Evolutionary conservation across 2,329 filamentous ascomycete genomes (phyloP).

Genomic region (Phyllosticta ampelicida): DNA sequence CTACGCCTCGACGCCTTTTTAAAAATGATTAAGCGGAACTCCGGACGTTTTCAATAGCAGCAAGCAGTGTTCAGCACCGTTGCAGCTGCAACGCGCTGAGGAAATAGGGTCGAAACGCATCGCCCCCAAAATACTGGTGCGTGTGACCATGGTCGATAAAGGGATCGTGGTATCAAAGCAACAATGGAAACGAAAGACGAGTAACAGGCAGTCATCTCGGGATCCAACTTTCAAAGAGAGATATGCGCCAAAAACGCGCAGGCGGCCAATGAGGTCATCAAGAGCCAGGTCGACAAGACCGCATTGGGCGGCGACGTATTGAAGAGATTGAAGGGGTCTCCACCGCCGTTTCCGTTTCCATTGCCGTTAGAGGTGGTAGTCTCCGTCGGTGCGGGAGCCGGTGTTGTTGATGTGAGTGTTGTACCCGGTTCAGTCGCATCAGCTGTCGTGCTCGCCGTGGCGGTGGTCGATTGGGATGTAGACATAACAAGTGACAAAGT

Average conservation of each 20-base stretch:
- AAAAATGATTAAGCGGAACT: not conserved
- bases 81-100: not conserved
- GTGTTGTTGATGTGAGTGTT: not conserved
- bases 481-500: constrained; percentile 9
- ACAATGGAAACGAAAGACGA: not conserved
- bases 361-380: constrained; percentile 11
- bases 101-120: not conserved
- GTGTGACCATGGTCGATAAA: constrained; percentile 4
- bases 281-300: not conserved
- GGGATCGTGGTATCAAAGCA: constrained; percentile 8
- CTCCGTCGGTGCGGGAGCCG: constrained; percentile 3
- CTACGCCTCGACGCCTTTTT: not conserved
- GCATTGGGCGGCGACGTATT: not conserved
- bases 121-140: not conserved
- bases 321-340: constrained; percentile 35
- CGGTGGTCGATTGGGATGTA: constrained; percentile 5
- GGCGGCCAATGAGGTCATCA: not conserved
- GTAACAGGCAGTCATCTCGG: not conserved
- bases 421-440: not conserved
- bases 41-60: not conserved
- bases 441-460: not conserved
- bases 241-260: not conserved
- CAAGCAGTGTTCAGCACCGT: not conserved
- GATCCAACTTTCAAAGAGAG: not conserved
- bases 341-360: constrained; percentile 23